Percentiles rank a stretch among this genome's conserved stretches.
phyloP scores from a whole-genome alignment of 2,329 filamentous ascomycete species.

The Fusarium tanahbumbuense region DNA sequence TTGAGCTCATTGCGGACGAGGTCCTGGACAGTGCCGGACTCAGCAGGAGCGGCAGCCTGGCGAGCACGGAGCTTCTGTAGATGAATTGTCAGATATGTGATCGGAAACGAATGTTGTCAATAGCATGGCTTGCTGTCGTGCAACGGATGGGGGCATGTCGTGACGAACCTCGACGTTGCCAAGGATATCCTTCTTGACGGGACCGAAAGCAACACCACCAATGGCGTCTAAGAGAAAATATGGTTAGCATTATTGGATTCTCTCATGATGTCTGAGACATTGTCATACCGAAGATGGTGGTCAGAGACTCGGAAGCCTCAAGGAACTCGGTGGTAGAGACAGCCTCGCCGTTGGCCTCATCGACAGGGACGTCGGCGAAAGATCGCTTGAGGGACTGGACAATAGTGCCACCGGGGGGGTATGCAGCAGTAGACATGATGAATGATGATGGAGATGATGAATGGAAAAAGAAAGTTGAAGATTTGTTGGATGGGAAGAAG shows the following conservation, averaged over 20 bases:
- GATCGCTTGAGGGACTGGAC: conserved; percentile 86
- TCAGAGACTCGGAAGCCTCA: conserved; percentile 87
- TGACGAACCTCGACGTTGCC: conserved; percentile 86
- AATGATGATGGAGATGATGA: conserved; percentile 17
- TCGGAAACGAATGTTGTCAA: background rate
- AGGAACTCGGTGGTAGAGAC: conserved; percentile 89
- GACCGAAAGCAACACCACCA: conserved; percentile 81
- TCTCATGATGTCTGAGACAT: background rate
- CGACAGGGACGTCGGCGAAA: conserved; percentile 84
- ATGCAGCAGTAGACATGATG: conserved; percentile 63
- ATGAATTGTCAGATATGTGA: conserved; percentile 31
- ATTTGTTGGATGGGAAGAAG: conserved; percentile 21
- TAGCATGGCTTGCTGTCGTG: background rate
- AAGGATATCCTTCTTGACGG: conserved; percentile 90
- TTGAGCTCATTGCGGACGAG: conserved; percentile 90
- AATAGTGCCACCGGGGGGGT: conserved; percentile 79
- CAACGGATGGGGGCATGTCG: background rate
- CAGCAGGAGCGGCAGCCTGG: conserved; percentile 78
- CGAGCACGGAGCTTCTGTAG: conserved; percentile 87
- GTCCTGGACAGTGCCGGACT: conserved; percentile 86
- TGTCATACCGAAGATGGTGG: conserved; percentile 81
- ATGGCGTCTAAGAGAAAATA: conserved; percentile 64
- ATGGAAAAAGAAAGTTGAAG: conserved; percentile 9
- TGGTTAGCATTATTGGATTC: conserved; percentile 18
- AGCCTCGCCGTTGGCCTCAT: conserved; percentile 78